Evolutionary conservation across 1,139 yeast genomes (phyloP), one percentile per base, ranked within the genome.

Genomic region (Hyphopichia khmerensis): DNA sequence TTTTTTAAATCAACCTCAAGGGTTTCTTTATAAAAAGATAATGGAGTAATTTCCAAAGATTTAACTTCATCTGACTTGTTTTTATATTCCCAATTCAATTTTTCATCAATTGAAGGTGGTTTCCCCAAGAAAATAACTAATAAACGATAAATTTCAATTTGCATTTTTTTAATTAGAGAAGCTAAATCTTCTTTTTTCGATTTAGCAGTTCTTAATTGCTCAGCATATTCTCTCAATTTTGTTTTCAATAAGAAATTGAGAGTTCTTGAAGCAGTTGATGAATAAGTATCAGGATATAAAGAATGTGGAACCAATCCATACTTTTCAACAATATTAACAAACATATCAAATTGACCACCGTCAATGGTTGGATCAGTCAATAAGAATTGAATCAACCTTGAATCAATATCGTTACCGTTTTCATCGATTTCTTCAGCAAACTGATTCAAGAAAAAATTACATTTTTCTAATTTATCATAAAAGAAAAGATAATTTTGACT

Each of bases 401-500:
- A 48, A 34, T 52, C 54, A 26, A 52, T 33, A 9, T 40, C 44
- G n/a, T 39, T 36, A 15, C 21, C 36, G 5, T 33, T 15, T 9
- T 48, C 42, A 30, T 46, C 52, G 41, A 46, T 48, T 38, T 44
- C 49, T 13, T 38, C 46, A 21, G 43, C 41, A 33, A 53, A 48
- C 33, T 45, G 48, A 26, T 53, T 51, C 33, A 53, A 42, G 38
- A 52, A 51, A 36, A 26, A 51, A 43, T 52, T 54, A 34, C 52
- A 41, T 49, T 65, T 64, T 46, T 66, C 71, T 38, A 66, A 55
- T 49, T 65, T 65, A 50, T 65, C 70, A 47, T 63, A 65, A 40
- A 65, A 66, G 49, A 54, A 64, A 40, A 65, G 55, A 48, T 64
- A 66, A 17, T 66, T 53, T 36, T 52, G 56, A 23, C 54, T 48